A percentile compares a stretch with the other conserved stretches of the same genome.
These are phyloP conservation scores for Dalechampia spathulata DNA, from an alignment of 441 rosid species.

Conservation along the genomic window DNA sequence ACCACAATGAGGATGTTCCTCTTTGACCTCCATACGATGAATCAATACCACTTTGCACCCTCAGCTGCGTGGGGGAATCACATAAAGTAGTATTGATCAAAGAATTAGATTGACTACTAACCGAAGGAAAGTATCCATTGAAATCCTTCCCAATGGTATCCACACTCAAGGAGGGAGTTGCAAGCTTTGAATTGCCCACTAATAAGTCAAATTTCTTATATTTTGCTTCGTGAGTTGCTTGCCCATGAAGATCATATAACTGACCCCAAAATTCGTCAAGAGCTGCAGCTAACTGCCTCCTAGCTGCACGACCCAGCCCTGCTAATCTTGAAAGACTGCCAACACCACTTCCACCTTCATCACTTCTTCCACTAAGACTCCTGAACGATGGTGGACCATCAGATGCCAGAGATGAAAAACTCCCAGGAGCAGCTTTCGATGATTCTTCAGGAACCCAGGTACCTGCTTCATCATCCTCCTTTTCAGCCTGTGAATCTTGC, in stretches of 20 bases:
- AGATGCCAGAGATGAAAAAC: constrained; percentile 32
- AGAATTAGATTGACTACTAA: constrained; percentile 51
- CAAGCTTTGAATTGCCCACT: constrained; percentile 41
- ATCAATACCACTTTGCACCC: constrained; percentile 46
- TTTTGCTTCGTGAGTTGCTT: constrained; percentile 59
- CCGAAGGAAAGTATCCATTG: constrained; percentile 39
- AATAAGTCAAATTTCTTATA: constrained; percentile 52
- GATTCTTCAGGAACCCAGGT: constrained; percentile 62
- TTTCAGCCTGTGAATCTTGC: constrained; percentile 32
- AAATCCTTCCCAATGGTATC: constrained; percentile 48
- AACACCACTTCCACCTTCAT: constrained; percentile 73
- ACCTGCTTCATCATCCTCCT: constrained; percentile 55
- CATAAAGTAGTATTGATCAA: constrained; percentile 34
- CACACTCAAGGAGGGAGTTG: constrained; percentile 31
- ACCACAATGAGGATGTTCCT: constrained; percentile 48
- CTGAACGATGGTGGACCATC: constrained; percentile 86
- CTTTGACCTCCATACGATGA: constrained; percentile 55
- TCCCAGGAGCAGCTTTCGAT: constrained; percentile 42
- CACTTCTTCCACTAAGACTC: constrained; percentile 73
- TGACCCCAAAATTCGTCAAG: constrained; percentile 98
- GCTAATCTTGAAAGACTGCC: constrained; percentile 95
- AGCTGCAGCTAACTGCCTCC: constrained; percentile 64
- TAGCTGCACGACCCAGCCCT: constrained; percentile 94
- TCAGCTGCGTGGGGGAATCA: constrained; percentile 52
- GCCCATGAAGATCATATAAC: constrained; percentile 76